Evolutionary conservation across 176 grass and related monocot genomes (phyloP), one percentile per base, ranked within the genome.

Genomic region (Oryza brachyantha): DNA sequence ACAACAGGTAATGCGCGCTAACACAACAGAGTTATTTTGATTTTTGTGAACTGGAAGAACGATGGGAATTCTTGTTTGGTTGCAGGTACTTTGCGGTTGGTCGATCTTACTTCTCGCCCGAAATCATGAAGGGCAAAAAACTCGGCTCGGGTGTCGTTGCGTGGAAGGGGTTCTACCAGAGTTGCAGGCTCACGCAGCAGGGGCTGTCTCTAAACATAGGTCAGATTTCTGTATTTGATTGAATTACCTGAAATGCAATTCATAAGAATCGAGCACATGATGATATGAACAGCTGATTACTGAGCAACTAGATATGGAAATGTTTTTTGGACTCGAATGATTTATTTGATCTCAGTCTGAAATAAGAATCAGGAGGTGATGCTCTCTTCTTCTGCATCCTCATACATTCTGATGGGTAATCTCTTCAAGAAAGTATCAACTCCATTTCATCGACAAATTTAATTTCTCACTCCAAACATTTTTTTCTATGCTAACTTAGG

Each of bases 111-210:
- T 97, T 90, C 75, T 97, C 94, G 17, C 58, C 37, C 8, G 16
- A 19, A n/a, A 29, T 87, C 22, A 28, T 86, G 19, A 16, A n/a
- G 12, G 22, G 2, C 0, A 61, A 3, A 5, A 5, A 60, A 11
- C 75, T 92, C 1, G 75, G 79, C 14, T n/a, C 34, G 34, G 94
- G 91, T 28, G 48, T 84, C 2, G 26, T 81, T 25, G 80, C 57
- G 29, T 97, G 89, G 94, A 81, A 54, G 2, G 94, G 91, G 48
- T 97, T 93, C 63, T 92, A 97, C 34, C 91, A 97, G 70, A 97
- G 91, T 40, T 81, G 93, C 19, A 76, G 86, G 11, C 91, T 79
- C 4, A 94, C 94, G 7, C 91, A 94, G 28, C 79, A 84, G 66
- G 94, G 91, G 3, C 41, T 97, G 46, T 94, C 89, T 58, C 64